These are phyloP conservation scores for Fusarium sp. DNA, from an alignment of 2,329 filamentous ascomycete species.

Conservation along the genomic window DNA sequence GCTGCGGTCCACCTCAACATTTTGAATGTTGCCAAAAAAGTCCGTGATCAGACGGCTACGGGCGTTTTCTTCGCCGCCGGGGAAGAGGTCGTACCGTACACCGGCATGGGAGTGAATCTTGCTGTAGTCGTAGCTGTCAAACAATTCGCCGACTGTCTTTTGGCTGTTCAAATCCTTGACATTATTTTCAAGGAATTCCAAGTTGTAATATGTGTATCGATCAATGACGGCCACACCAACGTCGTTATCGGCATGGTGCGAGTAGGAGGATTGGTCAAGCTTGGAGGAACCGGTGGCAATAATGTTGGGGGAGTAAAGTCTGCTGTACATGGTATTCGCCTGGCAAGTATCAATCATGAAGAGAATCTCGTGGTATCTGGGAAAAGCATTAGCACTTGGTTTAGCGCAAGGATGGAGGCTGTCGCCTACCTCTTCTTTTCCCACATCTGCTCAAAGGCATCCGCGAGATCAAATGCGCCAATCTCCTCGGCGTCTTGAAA, in stretches of 20 bases:
- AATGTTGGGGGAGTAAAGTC: conserved; percentile 98
- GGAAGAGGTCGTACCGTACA: conserved; percentile 94
- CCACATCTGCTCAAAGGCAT: conserved; percentile 99
- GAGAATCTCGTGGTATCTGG: conserved; percentile 90
- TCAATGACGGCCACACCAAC: conserved; percentile 98
- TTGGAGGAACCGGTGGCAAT: conserved; percentile 97
- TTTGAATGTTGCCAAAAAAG: conserved; percentile 98
- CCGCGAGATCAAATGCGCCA: conserved; percentile 91
- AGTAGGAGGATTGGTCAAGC: conserved; percentile 95
- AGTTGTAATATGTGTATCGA: conserved; percentile 97
- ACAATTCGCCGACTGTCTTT: conserved; percentile 90
- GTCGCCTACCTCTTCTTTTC: conserved; percentile 86
- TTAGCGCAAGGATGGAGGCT: conserved; percentile 28
- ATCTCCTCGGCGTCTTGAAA: conserved; percentile 99
- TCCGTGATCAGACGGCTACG: conserved; percentile 87
- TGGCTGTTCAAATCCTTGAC: conserved; percentile 87
- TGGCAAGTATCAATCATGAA: conserved; percentile 99
- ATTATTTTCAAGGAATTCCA: conserved; percentile 93
- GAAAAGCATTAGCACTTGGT: conserved; percentile 7
- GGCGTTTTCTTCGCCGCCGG: conserved; percentile 79
- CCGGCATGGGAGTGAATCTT: conserved; percentile 96
- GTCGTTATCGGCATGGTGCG: conserved; percentile 97
- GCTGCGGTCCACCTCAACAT: conserved; percentile 83
- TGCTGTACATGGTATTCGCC: conserved; percentile 98
- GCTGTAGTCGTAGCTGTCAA: conserved; percentile 92